A percentile compares a stretch with the other conserved stretches of the same genome.
These are phyloP conservation scores for Rutstroemia sp. DNA, from an alignment of 2,329 filamentous ascomycete genomes.

Conservation along the genomic window DNA sequence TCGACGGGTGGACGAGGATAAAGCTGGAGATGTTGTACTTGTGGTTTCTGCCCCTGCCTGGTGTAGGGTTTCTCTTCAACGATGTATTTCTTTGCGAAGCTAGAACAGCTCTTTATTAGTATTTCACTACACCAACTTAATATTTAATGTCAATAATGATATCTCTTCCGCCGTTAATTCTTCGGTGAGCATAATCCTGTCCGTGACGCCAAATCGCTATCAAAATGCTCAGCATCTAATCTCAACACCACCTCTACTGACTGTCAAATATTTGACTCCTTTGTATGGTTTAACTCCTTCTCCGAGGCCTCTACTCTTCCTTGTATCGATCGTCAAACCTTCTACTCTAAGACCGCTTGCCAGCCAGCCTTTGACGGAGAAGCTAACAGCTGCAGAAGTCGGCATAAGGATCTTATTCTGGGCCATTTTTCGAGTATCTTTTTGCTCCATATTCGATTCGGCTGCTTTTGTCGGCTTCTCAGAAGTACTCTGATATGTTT, in stretches of 20 bases:
- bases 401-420: conserved; percentile 75
- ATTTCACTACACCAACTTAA: background rate
- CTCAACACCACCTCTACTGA: conserved; percentile 58
- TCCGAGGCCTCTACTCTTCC: conserved; percentile 77
- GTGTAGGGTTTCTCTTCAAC: too few species aligned
- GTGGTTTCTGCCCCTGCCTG: background rate
- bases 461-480: conserved; percentile 7
- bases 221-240: conserved; percentile 41
- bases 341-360: conserved; percentile 61
- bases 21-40: background rate
- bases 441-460: conserved; percentile 9
- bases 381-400: conserved; percentile 66
- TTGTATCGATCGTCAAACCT: conserved; percentile 61
- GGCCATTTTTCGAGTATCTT: conserved; percentile 50
- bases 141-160: background rate
- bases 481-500: conserved; percentile 45
- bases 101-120: too few species aligned
- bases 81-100: too few species aligned
- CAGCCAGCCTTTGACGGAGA: conserved; percentile 62
- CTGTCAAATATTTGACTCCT: conserved; percentile 92
- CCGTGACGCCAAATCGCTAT: conserved; percentile 3
- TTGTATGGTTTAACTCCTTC: conserved; percentile 93
- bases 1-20: background rate
- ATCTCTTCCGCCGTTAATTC: background rate
- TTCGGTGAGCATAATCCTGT: background rate